Evolutionary conservation across 139 green algal genomes (phyloP).

Genomic region (Chlorella sp.): DNA sequence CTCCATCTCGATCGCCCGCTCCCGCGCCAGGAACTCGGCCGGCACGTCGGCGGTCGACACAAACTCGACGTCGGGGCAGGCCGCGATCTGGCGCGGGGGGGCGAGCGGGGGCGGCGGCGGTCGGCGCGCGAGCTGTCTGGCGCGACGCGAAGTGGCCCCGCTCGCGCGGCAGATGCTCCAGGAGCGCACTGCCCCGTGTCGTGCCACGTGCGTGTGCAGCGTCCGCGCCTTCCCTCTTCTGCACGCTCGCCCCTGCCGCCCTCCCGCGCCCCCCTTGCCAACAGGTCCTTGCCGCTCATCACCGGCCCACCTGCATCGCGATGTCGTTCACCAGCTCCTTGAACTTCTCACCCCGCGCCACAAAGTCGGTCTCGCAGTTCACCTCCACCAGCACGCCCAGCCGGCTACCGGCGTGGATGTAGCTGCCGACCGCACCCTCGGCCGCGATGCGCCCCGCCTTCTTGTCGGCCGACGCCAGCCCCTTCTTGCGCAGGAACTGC

Average conservation of each 20-base stretch:
- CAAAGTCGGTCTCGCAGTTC: constrained; percentile 99
- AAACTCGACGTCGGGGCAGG: constrained; percentile 58
- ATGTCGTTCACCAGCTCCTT: constrained; percentile 84
- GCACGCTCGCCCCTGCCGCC: too few relatives aligned
- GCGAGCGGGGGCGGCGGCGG: too few relatives aligned
- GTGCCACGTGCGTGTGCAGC: too few relatives aligned
- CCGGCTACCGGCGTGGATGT: constrained; percentile 94
- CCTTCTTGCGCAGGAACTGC: constrained; percentile 88
- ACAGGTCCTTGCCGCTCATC: too few relatives aligned
- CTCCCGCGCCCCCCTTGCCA: too few relatives aligned
- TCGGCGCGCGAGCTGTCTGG: too few relatives aligned
- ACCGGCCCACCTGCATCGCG: constrained; percentile 68
- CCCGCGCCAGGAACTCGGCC: constrained; percentile 72
- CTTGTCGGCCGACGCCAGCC: constrained; percentile 95
- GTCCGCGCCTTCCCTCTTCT: too few relatives aligned
- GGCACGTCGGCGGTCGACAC: constrained; percentile 81
- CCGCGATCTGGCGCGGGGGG: constrained; percentile 53
- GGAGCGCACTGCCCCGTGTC: too few relatives aligned
- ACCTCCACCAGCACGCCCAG: constrained; percentile 84
- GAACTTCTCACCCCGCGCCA: constrained; percentile 90
- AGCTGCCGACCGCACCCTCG: constrained; percentile 82
- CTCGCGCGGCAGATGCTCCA: too few relatives aligned
- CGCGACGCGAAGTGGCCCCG: too few relatives aligned
- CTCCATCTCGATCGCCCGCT: constrained; percentile 94
- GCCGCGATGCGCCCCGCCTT: constrained; percentile 87